Conservation (phyloP, 345 rosid genomes). For the Raphanus sativus region DNA sequence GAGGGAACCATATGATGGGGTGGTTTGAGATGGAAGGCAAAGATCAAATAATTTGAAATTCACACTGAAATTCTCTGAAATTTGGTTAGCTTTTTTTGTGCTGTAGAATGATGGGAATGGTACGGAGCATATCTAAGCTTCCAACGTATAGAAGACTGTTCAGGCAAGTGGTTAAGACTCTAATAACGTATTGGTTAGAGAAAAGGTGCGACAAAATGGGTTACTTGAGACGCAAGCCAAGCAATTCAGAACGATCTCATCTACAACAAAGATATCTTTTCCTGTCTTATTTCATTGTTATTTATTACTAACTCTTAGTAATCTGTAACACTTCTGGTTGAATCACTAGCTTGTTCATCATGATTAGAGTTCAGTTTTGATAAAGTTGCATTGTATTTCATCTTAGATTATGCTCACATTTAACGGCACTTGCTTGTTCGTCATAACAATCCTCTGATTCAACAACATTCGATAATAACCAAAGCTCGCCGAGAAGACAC, state of each 20-base stretch:
- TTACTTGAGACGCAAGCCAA: not conserved
- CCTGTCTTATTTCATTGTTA: no score
- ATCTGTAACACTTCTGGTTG: no score
- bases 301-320: no score
- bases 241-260: not conserved
- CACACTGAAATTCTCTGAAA: no score
- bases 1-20: constrained; percentile 47
- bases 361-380: no score
- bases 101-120: constrained; percentile 72
- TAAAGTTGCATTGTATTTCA: no score
- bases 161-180: constrained; percentile 63
- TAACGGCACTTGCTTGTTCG: no score
- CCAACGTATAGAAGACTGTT: constrained; percentile 72
- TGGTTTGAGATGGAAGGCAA: constrained; percentile 63
- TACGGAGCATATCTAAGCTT: constrained; percentile 58
- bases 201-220: constrained; percentile 6
- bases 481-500: constrained; percentile 29
- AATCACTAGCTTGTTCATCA: no score
- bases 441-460: no score
- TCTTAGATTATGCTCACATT: no score
- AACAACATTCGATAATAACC: not conserved
- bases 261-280: no score
- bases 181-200: constrained; percentile 47
- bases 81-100: not conserved
- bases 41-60: constrained; percentile 27